Base-by-base conservation (phyloP, 371 early-diverging fungal genomes). In the Mucor ambiguus region DNA sequence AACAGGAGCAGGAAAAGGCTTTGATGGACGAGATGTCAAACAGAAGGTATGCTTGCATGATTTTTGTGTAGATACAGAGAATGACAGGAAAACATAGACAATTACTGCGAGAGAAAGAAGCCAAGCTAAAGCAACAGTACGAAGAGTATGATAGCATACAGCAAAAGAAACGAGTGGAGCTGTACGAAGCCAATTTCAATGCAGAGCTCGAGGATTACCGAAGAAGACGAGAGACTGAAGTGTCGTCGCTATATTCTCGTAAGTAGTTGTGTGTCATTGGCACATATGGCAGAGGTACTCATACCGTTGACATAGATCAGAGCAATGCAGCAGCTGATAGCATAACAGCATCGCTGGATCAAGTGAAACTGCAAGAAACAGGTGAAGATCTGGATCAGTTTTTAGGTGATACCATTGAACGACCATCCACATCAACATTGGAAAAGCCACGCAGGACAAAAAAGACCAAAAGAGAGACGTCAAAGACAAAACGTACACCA, bases 181-280 rank as follows among this genome's bases (percentile, higher is more conserved):
- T 83, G 0, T 80, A 80, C 43, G 78, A 83, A 35, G 79, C 77
- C 0, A 79, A 70, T 5, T 83, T 83, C 58, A 74, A 80, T 55
- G 81, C 83, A 9, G 79, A 83, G 43, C 41, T 83, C 16, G 79
- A 80, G 57, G 78, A 80, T 16, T 83, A 80, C 63, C 74, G 73
- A 33, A 63, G 76, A n/a, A 60, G 73, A 63, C 66, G 79, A 58
- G 78, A 79, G 48, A 76, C 67, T 1, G 67, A 83, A 35, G 79
- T 80, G 3, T 76, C 74, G 10, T 77, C 83, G 3, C 55, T 83
- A 0, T 80, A 83, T 64, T 58, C 73, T 46, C 37, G 82, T 79
- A 66, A 60, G 35, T 16, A 26, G 22, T 22, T 22, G 22, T 2
- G 3, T 12, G 8, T 32, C 1, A 44, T 14, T 24, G 11, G 4